A percentile compares a stretch with the other conserved stretches of the same genome.
Conservation (phyloP, 768 basidiomycete species). For the Mycena epipterygia region DNA sequence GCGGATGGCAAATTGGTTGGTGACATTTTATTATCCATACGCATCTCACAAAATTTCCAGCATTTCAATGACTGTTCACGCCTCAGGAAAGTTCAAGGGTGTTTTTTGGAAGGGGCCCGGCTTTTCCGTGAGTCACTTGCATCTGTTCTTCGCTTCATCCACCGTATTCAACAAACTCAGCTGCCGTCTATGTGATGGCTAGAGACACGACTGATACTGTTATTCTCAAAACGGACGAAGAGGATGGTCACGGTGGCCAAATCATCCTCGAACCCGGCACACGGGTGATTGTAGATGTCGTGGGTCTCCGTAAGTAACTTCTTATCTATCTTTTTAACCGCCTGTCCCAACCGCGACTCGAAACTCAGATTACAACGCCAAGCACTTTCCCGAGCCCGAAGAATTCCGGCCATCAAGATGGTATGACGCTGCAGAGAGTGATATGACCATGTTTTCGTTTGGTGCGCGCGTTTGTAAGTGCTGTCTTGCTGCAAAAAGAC, state of each 20-base stretch:
- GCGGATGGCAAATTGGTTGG: background rate
- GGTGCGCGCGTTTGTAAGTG: background rate
- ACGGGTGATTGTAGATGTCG: background rate
- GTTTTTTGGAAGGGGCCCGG: constrained; percentile 6
- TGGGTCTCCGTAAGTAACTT: background rate
- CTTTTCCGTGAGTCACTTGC: background rate
- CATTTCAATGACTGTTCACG: background rate
- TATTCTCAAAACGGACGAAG: constrained; percentile 8
- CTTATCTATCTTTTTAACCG: background rate
- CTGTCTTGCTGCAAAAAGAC: too few relatives aligned
- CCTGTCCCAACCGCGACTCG: too few relatives aligned
- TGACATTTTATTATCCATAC: background rate
- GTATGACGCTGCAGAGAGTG: background rate
- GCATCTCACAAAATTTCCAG: background rate
- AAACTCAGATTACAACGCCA: constrained; percentile 15
- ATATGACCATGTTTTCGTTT: background rate
- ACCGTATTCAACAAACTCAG: background rate
- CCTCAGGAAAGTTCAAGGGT: background rate
- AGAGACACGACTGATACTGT: background rate
- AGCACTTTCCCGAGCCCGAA: constrained; percentile 4
- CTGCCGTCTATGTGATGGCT: background rate
- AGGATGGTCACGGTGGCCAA: constrained; percentile 14
- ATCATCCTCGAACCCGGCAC: background rate
- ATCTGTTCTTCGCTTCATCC: too few relatives aligned
- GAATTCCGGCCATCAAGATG: constrained; percentile 7